A percentile compares a stretch with the other conserved stretches of the same genome.
Evolutionary conservation across 768 basidiomycete species (phyloP).

Genomic region (Amanita inopinata): DNA sequence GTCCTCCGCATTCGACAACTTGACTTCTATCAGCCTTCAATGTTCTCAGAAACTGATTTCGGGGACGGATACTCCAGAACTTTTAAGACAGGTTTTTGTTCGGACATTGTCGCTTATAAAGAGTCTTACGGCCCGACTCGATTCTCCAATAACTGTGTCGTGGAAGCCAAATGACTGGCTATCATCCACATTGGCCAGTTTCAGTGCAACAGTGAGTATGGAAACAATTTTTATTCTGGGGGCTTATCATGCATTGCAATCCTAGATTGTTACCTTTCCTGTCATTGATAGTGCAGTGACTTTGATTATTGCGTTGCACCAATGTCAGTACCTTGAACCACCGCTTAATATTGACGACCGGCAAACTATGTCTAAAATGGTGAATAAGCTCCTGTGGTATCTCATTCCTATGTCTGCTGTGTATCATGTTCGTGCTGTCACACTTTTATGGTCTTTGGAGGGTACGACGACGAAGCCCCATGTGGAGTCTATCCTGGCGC

Average conservation of each 20-base stretch:
- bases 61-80: conserved; percentile 20
- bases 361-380: conserved; percentile 46
- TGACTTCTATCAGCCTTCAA: conserved; percentile 34
- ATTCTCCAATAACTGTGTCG: conserved; percentile 26
- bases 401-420: conserved; percentile 53
- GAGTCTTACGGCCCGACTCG: conserved; percentile 36
- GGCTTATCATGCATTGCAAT: conserved; percentile 10
- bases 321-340: conserved; percentile 39
- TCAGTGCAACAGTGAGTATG: conserved; percentile 43
- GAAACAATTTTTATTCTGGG: not conserved
- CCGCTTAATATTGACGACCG: conserved; percentile 46
- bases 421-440: conserved; percentile 78
- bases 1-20: conserved; percentile 44
- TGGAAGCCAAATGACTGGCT: conserved; percentile 70
- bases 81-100: conserved; percentile 42
- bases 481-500: conserved; percentile 74
- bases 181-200: conserved; percentile 33
- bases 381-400: conserved; percentile 63
- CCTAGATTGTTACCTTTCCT: conserved; percentile 54
- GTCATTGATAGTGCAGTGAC: conserved; percentile 56
- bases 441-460: conserved; percentile 76
- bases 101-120: conserved; percentile 41
- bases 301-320: conserved; percentile 45
- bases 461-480: conserved; percentile 41
- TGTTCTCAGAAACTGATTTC: conserved; percentile 31